A percentile compares a stretch with the other conserved stretches of the same genome.
Evolutionary conservation across 192 early-diverging fungal genomes (phyloP).

Genomic region (Podila horticola): DNA sequence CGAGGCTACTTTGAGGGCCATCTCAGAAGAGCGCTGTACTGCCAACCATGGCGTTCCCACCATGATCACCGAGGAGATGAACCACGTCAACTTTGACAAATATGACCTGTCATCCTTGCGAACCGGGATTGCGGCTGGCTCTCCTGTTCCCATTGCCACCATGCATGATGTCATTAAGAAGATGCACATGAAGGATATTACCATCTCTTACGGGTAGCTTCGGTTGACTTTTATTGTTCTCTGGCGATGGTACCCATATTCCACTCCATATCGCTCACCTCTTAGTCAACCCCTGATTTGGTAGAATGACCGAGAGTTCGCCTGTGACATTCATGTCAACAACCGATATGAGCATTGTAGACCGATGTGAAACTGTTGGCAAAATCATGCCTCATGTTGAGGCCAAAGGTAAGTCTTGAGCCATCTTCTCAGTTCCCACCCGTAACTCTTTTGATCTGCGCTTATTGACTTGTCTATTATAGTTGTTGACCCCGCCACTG

Average conservation of each 20-base stretch:
- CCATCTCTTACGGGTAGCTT: slow-evolving; percentile 43
- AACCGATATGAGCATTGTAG: slow-evolving; percentile 27
- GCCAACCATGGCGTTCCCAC: slow-evolving; percentile 46
- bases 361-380: slow-evolving; percentile 58
- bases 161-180: slow-evolving; percentile 58
- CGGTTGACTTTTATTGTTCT: not conserved
- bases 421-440: not conserved
- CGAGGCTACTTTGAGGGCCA: slow-evolving; percentile 50
- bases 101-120: slow-evolving; percentile 52
- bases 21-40: slow-evolving; percentile 55
- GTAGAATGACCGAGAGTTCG: slow-evolving; percentile 54
- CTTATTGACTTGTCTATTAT: not conserved
- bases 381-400: slow-evolving; percentile 55
- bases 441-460: not conserved
- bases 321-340: slow-evolving; percentile 54
- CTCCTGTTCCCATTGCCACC: slow-evolving; percentile 55
- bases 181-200: slow-evolving; percentile 54
- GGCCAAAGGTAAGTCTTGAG: slow-evolving; percentile 35
- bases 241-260: not conserved
- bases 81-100: slow-evolving; percentile 54
- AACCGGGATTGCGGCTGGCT: slow-evolving; percentile 60
- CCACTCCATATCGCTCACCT: not conserved
- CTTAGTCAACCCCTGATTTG: not conserved
- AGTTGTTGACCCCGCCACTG: slow-evolving; percentile 55
- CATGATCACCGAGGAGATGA: slow-evolving; percentile 54